phyloP scores from a whole-genome alignment of 257 asterid genomes.

The Cynanchum wilfordii region DNA sequence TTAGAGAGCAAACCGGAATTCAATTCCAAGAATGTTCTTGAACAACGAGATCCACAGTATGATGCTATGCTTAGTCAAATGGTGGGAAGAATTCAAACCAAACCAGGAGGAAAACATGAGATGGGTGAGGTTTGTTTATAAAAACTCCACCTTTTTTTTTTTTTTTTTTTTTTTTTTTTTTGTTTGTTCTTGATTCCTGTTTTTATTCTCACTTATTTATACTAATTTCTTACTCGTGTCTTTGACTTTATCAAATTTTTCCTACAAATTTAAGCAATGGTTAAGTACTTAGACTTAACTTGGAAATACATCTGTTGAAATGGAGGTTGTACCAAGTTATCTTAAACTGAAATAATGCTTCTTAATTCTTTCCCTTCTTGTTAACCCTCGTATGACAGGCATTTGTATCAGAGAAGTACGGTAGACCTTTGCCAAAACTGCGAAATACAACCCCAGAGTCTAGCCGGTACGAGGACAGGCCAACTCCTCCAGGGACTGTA shows the following conservation, averaged over 20 bases:
- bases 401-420: constrained; percentile 57
- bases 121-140: constrained; percentile 82
- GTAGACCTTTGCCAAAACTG: constrained; percentile 75
- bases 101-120: constrained; percentile 90
- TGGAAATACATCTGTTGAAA: background rate
- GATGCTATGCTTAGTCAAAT: constrained; percentile 82
- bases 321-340: background rate
- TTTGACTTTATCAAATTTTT: background rate
- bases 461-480: constrained; percentile 61
- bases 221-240: background rate
- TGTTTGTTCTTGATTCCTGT: background rate
- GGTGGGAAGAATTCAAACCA: constrained; percentile 79
- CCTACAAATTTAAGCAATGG: background rate
- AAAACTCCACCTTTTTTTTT: background rate
- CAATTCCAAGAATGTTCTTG: constrained; percentile 47
- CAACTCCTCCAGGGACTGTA: constrained; percentile 76
- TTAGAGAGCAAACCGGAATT: constrained; percentile 38
- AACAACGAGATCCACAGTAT: constrained; percentile 66
- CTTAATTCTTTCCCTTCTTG: too few relatives aligned
- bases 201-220: background rate
- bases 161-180: too few relatives aligned
- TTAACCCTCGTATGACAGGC: constrained; percentile 46
- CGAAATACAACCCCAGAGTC: constrained; percentile 66
- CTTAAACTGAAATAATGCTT: background rate
- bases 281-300: background rate